Conservation (phyloP, 805 yeast species). For the Ogataea pilisensis region DNA sequence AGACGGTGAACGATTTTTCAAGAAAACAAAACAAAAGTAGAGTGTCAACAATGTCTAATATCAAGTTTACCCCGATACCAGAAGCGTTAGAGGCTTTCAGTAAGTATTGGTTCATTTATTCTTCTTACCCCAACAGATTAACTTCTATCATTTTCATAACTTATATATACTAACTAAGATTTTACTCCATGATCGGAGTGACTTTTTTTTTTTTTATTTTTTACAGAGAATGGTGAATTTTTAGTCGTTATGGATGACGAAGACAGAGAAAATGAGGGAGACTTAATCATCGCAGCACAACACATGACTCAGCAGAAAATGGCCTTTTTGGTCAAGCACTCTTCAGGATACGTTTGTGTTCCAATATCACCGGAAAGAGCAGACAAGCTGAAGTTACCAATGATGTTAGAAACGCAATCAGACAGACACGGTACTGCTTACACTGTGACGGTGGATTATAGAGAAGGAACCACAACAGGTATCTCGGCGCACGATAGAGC, state of each 20-base stretch:
- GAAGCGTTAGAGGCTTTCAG: conserved; percentile 71
- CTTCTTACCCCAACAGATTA: background rate
- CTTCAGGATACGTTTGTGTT: conserved; percentile 91
- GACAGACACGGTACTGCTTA: conserved; percentile 98
- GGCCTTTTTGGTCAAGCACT: conserved; percentile 88
- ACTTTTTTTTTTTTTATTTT: background rate
- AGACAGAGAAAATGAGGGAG: conserved; percentile 96
- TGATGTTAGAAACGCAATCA: conserved; percentile 58
- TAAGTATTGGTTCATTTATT: conserved; percentile 23
- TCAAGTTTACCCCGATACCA: conserved; percentile 48
- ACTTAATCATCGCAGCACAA: conserved; percentile 89
- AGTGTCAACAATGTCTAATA: conserved; percentile 2
- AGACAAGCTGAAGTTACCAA: conserved; percentile 72
- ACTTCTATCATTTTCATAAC: background rate
- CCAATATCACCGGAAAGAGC: conserved; percentile 80
- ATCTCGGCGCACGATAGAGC: conserved; percentile 94
- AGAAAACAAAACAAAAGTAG: too few relatives aligned
- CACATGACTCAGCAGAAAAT: conserved; percentile 72
- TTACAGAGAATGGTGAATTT: conserved; percentile 64
- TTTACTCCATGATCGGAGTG: background rate
- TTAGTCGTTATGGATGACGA: conserved; percentile 97
- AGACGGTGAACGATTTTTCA: too few relatives aligned
- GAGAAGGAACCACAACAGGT: conserved; percentile 93
- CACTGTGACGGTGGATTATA: conserved; percentile 84
- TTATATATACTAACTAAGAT: conserved; percentile 1